These are phyloP conservation scores for Amanita thiersii DNA, from an alignment of 768 basidiomycete genomes.

Conservation along the genomic window DNA sequence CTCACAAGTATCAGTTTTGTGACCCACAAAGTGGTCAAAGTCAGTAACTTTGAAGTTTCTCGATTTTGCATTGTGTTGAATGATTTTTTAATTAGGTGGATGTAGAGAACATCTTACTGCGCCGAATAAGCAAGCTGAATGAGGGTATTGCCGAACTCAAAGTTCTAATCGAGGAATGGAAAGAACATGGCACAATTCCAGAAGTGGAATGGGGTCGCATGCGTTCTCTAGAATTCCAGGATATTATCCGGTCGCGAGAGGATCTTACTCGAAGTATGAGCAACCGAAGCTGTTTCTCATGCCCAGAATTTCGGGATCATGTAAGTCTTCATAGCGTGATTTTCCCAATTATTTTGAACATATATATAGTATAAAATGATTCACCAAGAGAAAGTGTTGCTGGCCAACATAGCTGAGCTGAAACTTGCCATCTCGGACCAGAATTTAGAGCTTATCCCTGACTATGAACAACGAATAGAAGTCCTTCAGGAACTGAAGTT, in stretches of 20 bases:
- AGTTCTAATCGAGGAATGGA: constrained; percentile 50
- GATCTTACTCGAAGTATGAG: constrained; percentile 34
- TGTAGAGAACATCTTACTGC: constrained; percentile 57
- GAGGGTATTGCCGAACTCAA: constrained; percentile 46
- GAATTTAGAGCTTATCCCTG: constrained; percentile 92
- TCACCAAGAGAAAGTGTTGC: constrained; percentile 71
- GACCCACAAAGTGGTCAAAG: constrained; percentile 67
- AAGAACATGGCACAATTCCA: constrained; percentile 32
- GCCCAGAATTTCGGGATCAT: constrained; percentile 65
- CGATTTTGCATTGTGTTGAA: constrained; percentile 4
- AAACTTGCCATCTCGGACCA: constrained; percentile 91
- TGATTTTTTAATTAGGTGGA: constrained; percentile 49
- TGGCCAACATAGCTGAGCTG: constrained; percentile 65
- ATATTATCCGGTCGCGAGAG: constrained; percentile 56
- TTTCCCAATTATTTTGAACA: constrained; percentile 7
- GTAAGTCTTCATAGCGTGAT: constrained; percentile 34
- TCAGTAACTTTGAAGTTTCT: constrained; percentile 15
- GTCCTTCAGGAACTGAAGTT: constrained; percentile 90
- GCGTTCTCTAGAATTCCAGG: constrained; percentile 88
- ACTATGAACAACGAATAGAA: constrained; percentile 90
- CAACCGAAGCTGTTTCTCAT: constrained; percentile 43
- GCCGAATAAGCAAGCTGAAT: constrained; percentile 55
- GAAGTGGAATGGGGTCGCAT: constrained; percentile 86
- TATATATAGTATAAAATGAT: constrained; percentile 57
- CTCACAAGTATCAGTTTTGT: constrained; percentile 71